Base-by-base conservation (phyloP, 495 filamentous ascomycete species). In the Penicillium bovifimosum region DNA sequence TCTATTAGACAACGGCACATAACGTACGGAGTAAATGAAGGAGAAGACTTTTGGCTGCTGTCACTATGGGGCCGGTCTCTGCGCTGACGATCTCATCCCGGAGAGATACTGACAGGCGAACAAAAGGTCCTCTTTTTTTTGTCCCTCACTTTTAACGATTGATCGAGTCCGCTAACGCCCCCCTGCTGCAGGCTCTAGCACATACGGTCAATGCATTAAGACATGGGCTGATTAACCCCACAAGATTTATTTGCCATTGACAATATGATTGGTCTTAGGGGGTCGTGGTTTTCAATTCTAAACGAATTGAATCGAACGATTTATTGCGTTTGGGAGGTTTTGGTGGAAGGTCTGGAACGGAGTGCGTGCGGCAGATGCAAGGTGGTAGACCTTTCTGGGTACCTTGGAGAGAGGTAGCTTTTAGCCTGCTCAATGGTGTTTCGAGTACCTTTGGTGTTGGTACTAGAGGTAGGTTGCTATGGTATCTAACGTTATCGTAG, bases 41-140 rank as follows among this genome's bases (percentile, higher is more conserved):
- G 46, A 46, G 35, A 41, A 58, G 48, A 53, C 33, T 55, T 50
- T 40, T 31, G 55, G 47, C 54, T 55, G 58, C 60, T 64, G 62
- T 66, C 63, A 68, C 50, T 47, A 55, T 54, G 59, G 43, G 41
- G 42, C 47, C 52, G 58, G 59, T 53, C 52, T 56, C 66, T 70
- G 64, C 62, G 62, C 45, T 54, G 68, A 67, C 64, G 68, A 71
- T 67, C 68, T 43, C 41, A 44, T 44, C 44, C 50, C 58, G 53
- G 52, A 58, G 43, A 53, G 53, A 60, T 58, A 61, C 13, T 33
- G 61, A 65, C 57, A 64, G 47, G 49, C 35, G 47, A 47, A 44
- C 35, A 53, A 46, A 38, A 38, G 9, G 29, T 18, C 29, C 18
- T 33, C 27, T 33, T 52, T 43, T 18, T 20, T 28, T 36, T 26